phyloP scores from a whole-genome alignment of 1,284 basidiomycete species.

The Wolfiporia cocos region DNA sequence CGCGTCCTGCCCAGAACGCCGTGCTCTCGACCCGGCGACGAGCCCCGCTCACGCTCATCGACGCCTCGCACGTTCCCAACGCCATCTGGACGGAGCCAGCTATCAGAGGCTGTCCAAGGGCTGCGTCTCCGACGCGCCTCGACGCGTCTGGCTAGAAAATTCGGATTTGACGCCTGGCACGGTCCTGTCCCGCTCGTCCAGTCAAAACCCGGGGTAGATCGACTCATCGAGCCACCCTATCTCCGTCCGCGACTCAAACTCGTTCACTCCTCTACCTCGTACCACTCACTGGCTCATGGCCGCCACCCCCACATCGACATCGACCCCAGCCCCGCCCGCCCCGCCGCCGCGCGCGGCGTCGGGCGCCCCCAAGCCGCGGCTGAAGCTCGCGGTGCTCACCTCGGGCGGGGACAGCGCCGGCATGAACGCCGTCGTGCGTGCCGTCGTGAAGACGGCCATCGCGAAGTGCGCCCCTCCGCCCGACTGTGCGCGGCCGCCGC shows the following conservation, averaged over 20 bases:
- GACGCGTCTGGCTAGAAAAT: constrained; percentile 5
- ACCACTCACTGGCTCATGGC: background rate
- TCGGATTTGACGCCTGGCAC: constrained; percentile 5
- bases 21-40: too few relatives aligned
- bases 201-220: constrained; percentile 5
- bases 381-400: constrained; percentile 91
- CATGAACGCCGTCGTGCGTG: constrained; percentile 93
- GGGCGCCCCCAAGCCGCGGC: constrained; percentile 27
- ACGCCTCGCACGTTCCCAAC: too few relatives aligned
- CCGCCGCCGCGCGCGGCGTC: background rate
- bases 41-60: background rate
- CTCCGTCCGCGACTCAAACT: constrained; percentile 2
- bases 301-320: background rate
- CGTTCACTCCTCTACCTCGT: background rate
- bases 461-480: constrained; percentile 55
- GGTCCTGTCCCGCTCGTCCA: constrained; percentile 2
- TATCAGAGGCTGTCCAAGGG: too few relatives aligned
- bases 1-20: too few relatives aligned
- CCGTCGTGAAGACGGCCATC: constrained; percentile 87
- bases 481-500: constrained; percentile 2
- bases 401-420: constrained; percentile 97
- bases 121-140: constrained; percentile 7
- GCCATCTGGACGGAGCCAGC: too few relatives aligned
- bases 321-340: constrained; percentile 4
- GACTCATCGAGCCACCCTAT: constrained; percentile 4